phyloP scores from a whole-genome alignment of 2,329 filamentous ascomycete species.

The Cytospora piceae region DNA sequence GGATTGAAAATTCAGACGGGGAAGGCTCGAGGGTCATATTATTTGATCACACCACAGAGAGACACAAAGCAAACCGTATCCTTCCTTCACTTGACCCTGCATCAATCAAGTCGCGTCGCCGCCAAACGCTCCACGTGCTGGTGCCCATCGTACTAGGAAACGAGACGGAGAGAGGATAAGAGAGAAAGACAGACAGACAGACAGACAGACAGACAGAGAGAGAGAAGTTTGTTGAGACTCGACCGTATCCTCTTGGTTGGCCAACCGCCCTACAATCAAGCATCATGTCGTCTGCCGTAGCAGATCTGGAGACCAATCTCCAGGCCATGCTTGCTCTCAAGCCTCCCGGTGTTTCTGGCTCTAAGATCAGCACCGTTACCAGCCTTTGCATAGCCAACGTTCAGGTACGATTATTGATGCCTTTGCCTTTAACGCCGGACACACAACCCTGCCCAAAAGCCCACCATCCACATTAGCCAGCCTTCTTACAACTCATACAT shows the following conservation, averaged over 20 bases:
- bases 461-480: slow-evolving; percentile 16
- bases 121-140: slow-evolving; percentile 15
- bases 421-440: slow-evolving; percentile 32
- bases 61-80: slow-evolving; percentile 18
- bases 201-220: not conserved
- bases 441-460: slow-evolving; percentile 32
- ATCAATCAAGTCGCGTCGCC: slow-evolving; percentile 18
- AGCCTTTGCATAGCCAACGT: slow-evolving; percentile 86
- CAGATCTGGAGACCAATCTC: slow-evolving; percentile 86
- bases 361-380: slow-evolving; percentile 87
- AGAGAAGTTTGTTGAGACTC: slow-evolving; percentile 33
- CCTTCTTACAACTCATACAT: slow-evolving; percentile 23
- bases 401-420: slow-evolving; percentile 67
- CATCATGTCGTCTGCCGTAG: slow-evolving; percentile 80
- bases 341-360: slow-evolving; percentile 90
- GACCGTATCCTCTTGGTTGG: slow-evolving; percentile 21
- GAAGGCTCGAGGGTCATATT: not conserved
- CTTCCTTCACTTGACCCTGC: slow-evolving; percentile 17
- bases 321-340: slow-evolving; percentile 91
- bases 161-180: slow-evolving; percentile 12
- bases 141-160: slow-evolving; percentile 15
- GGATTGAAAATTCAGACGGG: slow-evolving; percentile 15
- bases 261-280: slow-evolving; percentile 27
- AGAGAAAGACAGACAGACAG: not conserved
- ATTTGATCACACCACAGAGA: slow-evolving; percentile 16